Conservation (phyloP, 768 basidiomycete genomes). For the Trametes coccinea region DNA sequence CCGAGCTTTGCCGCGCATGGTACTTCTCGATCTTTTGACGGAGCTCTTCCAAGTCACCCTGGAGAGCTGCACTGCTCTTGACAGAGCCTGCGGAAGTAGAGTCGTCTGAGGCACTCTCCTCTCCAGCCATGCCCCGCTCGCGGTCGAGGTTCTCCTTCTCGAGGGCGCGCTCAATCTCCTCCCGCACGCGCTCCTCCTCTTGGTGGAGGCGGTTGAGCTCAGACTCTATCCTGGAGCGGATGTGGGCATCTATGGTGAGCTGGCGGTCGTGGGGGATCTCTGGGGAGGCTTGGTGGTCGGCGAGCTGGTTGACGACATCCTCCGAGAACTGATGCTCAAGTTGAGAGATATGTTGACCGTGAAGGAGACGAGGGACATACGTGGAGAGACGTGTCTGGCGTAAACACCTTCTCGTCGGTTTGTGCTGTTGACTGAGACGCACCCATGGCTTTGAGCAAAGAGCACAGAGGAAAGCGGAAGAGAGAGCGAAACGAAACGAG, state of each 20-base stretch:
- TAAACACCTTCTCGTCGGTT: conserved; percentile 54
- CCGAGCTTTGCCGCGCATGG: conserved; percentile 54
- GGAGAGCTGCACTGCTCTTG: conserved; percentile 60
- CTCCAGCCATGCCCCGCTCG: conserved; percentile 57
- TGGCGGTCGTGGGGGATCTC: conserved; percentile 69
- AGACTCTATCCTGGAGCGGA: conserved; percentile 68
- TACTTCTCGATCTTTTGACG: conserved; percentile 71
- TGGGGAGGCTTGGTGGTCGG: conserved; percentile 60
- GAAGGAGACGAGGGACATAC: conserved; percentile 24
- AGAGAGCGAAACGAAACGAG: background rate
- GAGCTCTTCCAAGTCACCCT: conserved; percentile 78
- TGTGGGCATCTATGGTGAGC: conserved; percentile 68
- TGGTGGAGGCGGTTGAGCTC: conserved; percentile 66
- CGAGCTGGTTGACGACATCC: conserved; percentile 77
- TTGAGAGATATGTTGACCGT: conserved; percentile 1
- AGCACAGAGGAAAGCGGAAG: background rate
- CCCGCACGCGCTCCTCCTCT: conserved; percentile 68
- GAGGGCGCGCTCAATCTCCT: conserved; percentile 74
- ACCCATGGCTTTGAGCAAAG: conserved; percentile 49
- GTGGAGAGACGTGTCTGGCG: conserved; percentile 42
- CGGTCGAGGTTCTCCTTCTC: conserved; percentile 88
- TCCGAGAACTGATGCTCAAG: conserved; percentile 65
- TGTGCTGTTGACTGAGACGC: conserved; percentile 64
- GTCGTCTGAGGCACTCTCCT: conserved; percentile 34
- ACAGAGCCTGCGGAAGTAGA: conserved; percentile 40